A percentile compares a stretch with the other conserved stretches of the same genome.
These are phyloP conservation scores for Heterobasidion parviporum DNA, from an alignment of 1,284 basidiomycete genomes.

Conservation along the genomic window DNA sequence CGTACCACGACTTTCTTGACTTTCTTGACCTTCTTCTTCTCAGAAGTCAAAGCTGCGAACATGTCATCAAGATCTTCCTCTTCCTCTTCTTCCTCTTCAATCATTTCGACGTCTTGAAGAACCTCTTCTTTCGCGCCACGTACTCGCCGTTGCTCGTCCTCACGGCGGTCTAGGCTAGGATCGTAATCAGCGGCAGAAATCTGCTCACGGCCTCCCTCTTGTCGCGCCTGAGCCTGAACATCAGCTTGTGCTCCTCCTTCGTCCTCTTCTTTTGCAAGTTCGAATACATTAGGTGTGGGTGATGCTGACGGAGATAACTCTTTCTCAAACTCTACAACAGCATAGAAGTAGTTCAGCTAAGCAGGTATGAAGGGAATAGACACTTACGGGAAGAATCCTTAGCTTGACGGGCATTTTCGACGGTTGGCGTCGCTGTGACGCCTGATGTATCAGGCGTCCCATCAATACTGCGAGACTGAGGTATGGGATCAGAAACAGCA, in stretches of 20 bases:
- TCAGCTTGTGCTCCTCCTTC: constrained; percentile 34
- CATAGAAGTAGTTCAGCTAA: not conserved
- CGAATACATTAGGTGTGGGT: constrained; percentile 46
- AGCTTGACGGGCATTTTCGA: not conserved
- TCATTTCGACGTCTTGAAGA: constrained; percentile 41
- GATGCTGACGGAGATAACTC: constrained; percentile 39
- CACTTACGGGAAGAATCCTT: no score
- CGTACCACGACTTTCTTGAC: constrained; percentile 46
- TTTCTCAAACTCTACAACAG: constrained; percentile 24
- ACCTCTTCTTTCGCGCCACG: constrained; percentile 33
- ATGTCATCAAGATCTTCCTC: constrained; percentile 84
- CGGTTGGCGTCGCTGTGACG: not conserved
- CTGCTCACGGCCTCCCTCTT: constrained; percentile 49
- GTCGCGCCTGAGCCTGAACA: constrained; percentile 25
- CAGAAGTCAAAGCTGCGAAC: constrained; percentile 61
- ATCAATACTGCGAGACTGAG: constrained; percentile 42
- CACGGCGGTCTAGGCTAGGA: constrained; percentile 75
- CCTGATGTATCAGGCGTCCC: constrained; percentile 22
- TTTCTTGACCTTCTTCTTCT: constrained; percentile 47
- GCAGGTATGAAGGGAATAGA: no score
- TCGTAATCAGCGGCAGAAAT: constrained; percentile 92
- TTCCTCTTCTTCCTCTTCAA: constrained; percentile 55
- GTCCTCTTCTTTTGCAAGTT: constrained; percentile 53
- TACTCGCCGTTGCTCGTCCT: constrained; percentile 70
- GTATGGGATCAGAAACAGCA: constrained; percentile 51